Evolutionary conservation across 768 basidiomycete species (phyloP).

Genomic region (Imleria badia): DNA sequence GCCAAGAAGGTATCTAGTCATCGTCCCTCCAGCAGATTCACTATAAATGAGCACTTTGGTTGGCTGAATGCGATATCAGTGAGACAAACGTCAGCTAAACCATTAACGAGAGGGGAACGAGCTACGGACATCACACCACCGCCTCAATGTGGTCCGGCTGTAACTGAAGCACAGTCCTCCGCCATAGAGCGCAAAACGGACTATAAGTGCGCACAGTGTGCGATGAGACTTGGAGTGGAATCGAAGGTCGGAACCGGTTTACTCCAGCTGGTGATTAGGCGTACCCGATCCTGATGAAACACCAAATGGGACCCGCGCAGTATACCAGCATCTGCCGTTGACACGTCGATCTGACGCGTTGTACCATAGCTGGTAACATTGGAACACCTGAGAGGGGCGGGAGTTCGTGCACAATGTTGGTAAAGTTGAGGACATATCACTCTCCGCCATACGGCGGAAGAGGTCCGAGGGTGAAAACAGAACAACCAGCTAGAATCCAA

Average conservation of each 20-base stretch:
- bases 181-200: constrained; percentile 2
- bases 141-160: too few relatives aligned
- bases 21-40: too few relatives aligned
- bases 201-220: not conserved
- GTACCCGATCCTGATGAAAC: constrained; percentile 13
- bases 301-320: constrained; percentile 10
- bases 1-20: too few relatives aligned
- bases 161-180: too few relatives aligned
- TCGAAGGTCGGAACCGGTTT: constrained; percentile 8
- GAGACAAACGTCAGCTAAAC: too few relatives aligned
- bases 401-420: constrained; percentile 16
- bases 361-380: constrained; percentile 10
- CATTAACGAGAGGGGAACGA: too few relatives aligned
- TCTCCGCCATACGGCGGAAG: not conserved
- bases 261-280: constrained; percentile 4
- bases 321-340: constrained; percentile 10
- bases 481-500: not conserved
- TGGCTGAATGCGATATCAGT: too few relatives aligned
- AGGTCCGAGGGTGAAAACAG: not conserved
- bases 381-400: constrained; percentile 13
- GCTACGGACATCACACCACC: too few relatives aligned
- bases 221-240: not conserved
- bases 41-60: too few relatives aligned
- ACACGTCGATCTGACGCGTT: constrained; percentile 12
- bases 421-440: not conserved